These are phyloP conservation scores for Artomyces pyxidatus DNA, from an alignment of 768 basidiomycete species.

Conservation along the genomic window DNA sequence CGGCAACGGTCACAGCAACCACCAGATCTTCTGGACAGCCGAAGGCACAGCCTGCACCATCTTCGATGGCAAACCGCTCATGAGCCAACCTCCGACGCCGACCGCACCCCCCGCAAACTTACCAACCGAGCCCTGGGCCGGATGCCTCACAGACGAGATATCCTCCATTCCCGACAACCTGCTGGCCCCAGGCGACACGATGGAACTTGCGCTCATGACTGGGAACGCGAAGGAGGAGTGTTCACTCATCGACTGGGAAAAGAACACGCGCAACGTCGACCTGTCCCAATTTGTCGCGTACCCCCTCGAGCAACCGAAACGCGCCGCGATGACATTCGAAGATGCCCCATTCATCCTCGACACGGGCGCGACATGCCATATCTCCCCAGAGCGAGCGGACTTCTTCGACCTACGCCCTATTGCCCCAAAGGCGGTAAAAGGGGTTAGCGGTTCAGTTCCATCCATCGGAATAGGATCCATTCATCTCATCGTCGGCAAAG, in stretches of 20 bases:
- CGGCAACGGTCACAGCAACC: too few relatives aligned
- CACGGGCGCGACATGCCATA: constrained; percentile 20
- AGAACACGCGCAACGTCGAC: background rate
- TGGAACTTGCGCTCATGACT: too few relatives aligned
- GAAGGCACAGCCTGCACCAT: background rate
- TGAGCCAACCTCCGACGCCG: background rate
- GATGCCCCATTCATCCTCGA: constrained; percentile 18
- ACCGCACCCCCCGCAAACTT: background rate
- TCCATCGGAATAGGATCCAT: constrained; percentile 21
- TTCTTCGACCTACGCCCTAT: constrained; percentile 21
- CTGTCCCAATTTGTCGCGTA: too few relatives aligned
- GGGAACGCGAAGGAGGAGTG: too few relatives aligned
- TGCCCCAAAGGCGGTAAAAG: constrained; percentile 17
- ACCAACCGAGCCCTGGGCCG: background rate
- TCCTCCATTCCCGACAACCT: background rate
- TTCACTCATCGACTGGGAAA: background rate
- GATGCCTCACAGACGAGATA: background rate
- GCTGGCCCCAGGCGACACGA: background rate
- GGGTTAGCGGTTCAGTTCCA: constrained; percentile 23
- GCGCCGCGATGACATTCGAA: too few relatives aligned
- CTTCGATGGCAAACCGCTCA: background rate
- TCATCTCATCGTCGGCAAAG: constrained; percentile 11
- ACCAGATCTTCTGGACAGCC: background rate
- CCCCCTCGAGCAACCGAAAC: too few relatives aligned
- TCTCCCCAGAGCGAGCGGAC: constrained; percentile 19